These are phyloP conservation scores for Apiospora pterosperma DNA, from an alignment of 2,329 filamentous ascomycete genomes.

Conservation along the genomic window DNA sequence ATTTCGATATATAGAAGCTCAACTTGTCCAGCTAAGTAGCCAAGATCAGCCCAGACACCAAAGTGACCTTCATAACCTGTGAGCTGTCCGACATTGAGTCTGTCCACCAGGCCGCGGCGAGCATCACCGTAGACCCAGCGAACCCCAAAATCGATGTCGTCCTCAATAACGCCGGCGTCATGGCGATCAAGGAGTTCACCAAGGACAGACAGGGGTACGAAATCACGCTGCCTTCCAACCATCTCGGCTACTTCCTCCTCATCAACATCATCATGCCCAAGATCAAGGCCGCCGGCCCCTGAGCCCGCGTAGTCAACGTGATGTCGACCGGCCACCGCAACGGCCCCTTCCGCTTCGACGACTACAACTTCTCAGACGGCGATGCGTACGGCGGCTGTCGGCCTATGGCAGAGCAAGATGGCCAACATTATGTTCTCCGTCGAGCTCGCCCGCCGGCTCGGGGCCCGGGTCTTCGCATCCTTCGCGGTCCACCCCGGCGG, in stretches of 20 bases:
- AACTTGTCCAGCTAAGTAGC: slow-evolving; percentile 8
- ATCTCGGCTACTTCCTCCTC: background rate
- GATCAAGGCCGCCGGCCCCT: slow-evolving; percentile 4
- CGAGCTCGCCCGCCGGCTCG: slow-evolving; percentile 35
- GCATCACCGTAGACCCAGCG: background rate
- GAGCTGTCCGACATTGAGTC: background rate
- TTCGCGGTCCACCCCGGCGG: slow-evolving; percentile 11
- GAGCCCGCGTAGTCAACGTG: slow-evolving; percentile 13
- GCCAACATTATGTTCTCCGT: slow-evolving; percentile 39
- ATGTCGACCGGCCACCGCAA: slow-evolving; percentile 8
- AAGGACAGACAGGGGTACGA: slow-evolving; percentile 3
- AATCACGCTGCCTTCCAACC: background rate
- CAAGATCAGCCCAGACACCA: slow-evolving; percentile 9
- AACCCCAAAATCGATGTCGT: background rate
- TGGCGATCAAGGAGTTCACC: background rate
- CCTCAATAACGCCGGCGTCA: background rate
- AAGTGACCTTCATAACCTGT: slow-evolving; percentile 13
- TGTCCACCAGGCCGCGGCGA: background rate
- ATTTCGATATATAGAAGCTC: background rate
- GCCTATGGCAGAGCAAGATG: slow-evolving; percentile 40
- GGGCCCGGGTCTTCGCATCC: slow-evolving; percentile 14
- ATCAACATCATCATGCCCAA: background rate
- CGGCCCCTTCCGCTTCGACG: slow-evolving; percentile 10
- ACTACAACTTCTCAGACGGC: slow-evolving; percentile 15
- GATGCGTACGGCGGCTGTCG: slow-evolving; percentile 27